Percentiles rank a stretch among this genome's conserved stretches.
These are phyloP conservation scores for Arabidopsis lyrata DNA, from an alignment of 441 rosid genomes.

Conservation along the genomic window DNA sequence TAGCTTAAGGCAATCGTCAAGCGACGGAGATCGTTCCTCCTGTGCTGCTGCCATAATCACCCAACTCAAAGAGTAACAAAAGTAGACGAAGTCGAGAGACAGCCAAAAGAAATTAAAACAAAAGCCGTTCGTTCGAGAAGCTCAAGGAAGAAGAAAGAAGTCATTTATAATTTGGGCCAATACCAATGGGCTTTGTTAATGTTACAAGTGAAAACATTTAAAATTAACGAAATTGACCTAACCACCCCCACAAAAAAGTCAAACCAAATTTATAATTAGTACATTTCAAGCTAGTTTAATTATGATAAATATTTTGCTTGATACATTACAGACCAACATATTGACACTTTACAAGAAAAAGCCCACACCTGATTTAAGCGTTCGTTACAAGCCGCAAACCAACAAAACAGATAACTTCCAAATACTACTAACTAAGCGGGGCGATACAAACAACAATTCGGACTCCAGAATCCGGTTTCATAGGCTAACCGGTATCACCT, in stretches of 20 bases:
- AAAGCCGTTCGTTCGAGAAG: neutral
- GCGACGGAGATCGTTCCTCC: conserved; percentile 52
- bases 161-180: neutral
- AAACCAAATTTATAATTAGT: too few species aligned
- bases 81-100: neutral
- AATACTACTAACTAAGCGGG: conserved; percentile 1
- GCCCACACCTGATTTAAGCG: conserved; percentile 13
- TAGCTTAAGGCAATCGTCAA: conserved; percentile 81
- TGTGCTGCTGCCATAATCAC: conserved; percentile 45
- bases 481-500: conserved; percentile 23
- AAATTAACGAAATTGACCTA: too few species aligned
- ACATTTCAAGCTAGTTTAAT: too few species aligned
- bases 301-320: too few species aligned
- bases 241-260: too few species aligned
- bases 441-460: conserved; percentile 2
- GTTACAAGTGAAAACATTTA: too few species aligned
- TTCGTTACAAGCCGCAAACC: conserved; percentile 34
- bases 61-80: conserved; percentile 12
- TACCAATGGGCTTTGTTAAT: neutral
- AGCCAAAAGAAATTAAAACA: neutral
- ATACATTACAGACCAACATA: too few species aligned
- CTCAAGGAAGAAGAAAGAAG: neutral
- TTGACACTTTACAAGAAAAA: conserved; percentile 11
- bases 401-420: conserved; percentile 16
- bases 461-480: conserved; percentile 23